These are phyloP conservation scores for Cladophialophora exuberans DNA, from an alignment of 2,329 filamentous ascomycete genomes.

Conservation along the genomic window DNA sequence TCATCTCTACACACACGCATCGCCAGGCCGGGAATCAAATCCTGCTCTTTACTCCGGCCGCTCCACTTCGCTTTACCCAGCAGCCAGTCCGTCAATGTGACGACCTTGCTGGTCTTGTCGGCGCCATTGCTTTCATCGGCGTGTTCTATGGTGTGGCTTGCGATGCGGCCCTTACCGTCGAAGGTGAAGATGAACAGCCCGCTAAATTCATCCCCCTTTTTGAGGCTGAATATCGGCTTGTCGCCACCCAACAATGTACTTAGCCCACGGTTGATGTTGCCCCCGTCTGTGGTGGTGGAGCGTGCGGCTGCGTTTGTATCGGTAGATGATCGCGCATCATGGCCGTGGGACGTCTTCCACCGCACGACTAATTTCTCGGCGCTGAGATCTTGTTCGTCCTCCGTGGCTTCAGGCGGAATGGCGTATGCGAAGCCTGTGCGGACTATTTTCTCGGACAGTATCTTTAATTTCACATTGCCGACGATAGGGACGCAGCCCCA, in stretches of 20 bases:
- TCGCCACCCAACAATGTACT: slow-evolving; percentile 57
- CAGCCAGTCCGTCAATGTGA: slow-evolving; percentile 92
- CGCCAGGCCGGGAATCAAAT: slow-evolving; percentile 32
- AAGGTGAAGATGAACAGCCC: slow-evolving; percentile 97
- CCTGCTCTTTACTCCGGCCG: slow-evolving; percentile 43
- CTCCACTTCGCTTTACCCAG: slow-evolving; percentile 72
- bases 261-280: slow-evolving; percentile 43
- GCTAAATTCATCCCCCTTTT: slow-evolving; percentile 70
- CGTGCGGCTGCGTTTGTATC: slow-evolving; percentile 26
- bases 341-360: too few species aligned
- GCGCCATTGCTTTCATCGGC: slow-evolving; percentile 80
- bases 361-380: slow-evolving; percentile 85
- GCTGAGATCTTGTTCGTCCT: slow-evolving; percentile 39
- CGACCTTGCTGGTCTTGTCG: slow-evolving; percentile 82
- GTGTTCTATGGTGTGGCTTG: slow-evolving; percentile 92
- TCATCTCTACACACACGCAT: slow-evolving; percentile 33
- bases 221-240: slow-evolving; percentile 50
- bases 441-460: slow-evolving; percentile 88
- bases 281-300: slow-evolving; percentile 22
- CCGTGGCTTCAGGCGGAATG: slow-evolving; percentile 35
- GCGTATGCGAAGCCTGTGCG: slow-evolving; percentile 51
- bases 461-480: slow-evolving; percentile 84
- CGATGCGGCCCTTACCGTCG: slow-evolving; percentile 79
- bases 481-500: slow-evolving; percentile 93
- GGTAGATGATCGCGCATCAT: too few species aligned